A percentile compares a stretch with the other conserved stretches of the same genome.
Evolutionary conservation across 176 grass and related monocot genomes (phyloP).

Genomic region (Luzula sylvatica): DNA sequence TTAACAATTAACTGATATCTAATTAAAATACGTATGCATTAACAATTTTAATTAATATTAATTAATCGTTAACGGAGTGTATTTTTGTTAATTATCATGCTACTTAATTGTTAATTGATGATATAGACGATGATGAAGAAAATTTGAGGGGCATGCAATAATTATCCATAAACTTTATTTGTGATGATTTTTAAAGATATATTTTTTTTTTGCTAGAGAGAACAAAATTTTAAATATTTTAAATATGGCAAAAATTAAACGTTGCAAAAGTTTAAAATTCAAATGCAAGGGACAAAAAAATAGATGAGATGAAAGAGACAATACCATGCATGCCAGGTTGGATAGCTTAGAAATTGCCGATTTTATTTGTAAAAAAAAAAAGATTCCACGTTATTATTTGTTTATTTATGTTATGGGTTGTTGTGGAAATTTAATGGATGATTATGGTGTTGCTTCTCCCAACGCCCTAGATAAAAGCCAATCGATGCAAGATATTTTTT

Average conservation of each 20-base stretch:
- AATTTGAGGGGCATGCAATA: neutral
- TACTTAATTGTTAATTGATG: no score
- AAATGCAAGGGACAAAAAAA: conserved; percentile 14
- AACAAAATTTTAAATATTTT: no score
- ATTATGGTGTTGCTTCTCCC: neutral
- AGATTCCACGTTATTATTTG: neutral
- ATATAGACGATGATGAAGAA: neutral
- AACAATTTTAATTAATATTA: no score
- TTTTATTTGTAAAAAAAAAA: neutral
- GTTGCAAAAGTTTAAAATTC: neutral
- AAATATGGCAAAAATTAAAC: neutral
- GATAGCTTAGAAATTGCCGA: conserved; percentile 11
- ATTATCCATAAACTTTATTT: neutral
- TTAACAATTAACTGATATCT: no score
- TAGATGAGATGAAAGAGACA: neutral
- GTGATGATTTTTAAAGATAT: neutral
- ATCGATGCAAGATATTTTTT: no score
- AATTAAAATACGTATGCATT: no score
- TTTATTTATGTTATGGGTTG: neutral
- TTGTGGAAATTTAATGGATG: conserved; percentile 12
- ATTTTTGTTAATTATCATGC: no score
- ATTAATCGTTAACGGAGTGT: no score
- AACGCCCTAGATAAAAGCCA: neutral
- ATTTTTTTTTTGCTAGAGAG: neutral
- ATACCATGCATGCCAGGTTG: neutral